Base-by-base conservation (phyloP, 352 stramenopile genomes). In the Blastocystis sp. region DNA sequence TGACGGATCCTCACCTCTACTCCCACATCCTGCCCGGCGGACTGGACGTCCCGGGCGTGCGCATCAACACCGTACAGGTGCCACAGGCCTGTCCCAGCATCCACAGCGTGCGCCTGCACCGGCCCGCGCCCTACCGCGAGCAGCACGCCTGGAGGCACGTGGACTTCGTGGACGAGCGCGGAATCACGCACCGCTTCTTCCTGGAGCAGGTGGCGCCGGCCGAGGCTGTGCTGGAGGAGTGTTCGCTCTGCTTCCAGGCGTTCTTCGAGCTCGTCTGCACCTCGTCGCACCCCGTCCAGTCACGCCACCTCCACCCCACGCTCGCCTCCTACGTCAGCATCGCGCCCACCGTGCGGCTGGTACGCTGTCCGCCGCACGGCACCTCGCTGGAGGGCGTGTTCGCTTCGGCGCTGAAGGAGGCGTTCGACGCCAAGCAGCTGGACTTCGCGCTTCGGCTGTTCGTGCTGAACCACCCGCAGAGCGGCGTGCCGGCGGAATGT, bases 351-450 rank as follows among this genome's bases (percentile, higher is more conserved):
- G 24, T 81, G 19, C 71, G 71, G 45, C 59, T 81, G 6, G 71
- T 81, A 1, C 71, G 71, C 7, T 28, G n/a, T 4, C 11, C 21
- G 21, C 9, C 34, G 7, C 28, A 17, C 42, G 52, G 9, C 11
- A 21, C 40, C 9, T 24, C 48, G 19, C 63, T 81, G 28, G 71
- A 81, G 40, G 71, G 71, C 24, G 71, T 81, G 7, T 81, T 66
- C 45, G n/a, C 11, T 1, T n/a, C n/a, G 21, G 71, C 21, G 3
- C 52, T 81, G 52, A 11, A 40, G 9, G 59, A 81, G 10, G 17
- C 11, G 19, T 81, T 38, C 42, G 71, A 81, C 59, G 52, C 65
- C 24, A 65, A 81, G 14, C 71, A 81, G 71, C 48, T 81, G 1
- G 52, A 48, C 7, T 81, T 81, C 21, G 71, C 71, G 14, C 17